Percentiles rank a stretch among this genome's conserved stretches.
Evolutionary conservation across 2,329 filamentous ascomycete species (phyloP).

Genomic region (Botrytis sinoallii): DNA sequence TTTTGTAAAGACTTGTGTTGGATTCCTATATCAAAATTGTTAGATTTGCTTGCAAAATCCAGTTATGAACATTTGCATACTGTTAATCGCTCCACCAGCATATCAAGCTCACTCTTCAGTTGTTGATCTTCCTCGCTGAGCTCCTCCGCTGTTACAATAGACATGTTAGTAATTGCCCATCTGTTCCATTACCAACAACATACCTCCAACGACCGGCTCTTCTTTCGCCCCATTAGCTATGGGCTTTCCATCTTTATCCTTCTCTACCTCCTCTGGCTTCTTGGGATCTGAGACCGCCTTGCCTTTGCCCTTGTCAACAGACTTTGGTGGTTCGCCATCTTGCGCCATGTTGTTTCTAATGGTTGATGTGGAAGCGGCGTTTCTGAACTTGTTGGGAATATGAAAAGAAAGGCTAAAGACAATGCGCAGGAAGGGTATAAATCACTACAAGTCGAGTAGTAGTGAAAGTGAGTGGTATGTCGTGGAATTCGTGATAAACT

Average conservation of each 20-base stretch:
- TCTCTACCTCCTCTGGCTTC: slow-evolving; percentile 56
- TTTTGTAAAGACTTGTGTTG: slow-evolving; percentile 83
- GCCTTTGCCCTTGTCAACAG: slow-evolving; percentile 92
- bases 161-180: slow-evolving; percentile 37
- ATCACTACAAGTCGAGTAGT: slow-evolving; percentile 11
- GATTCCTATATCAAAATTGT: slow-evolving; percentile 61
- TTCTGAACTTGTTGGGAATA: slow-evolving; percentile 5
- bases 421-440: slow-evolving; percentile 13
- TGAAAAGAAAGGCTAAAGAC: slow-evolving; percentile 13
- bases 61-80: slow-evolving; percentile 47
- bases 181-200: slow-evolving; percentile 24
- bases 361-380: slow-evolving; percentile 17
- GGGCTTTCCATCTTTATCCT: slow-evolving; percentile 68
- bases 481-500: slow-evolving; percentile 33
- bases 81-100: slow-evolving; percentile 93
- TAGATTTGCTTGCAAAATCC: slow-evolving; percentile 17
- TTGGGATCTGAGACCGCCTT: slow-evolving; percentile 70
- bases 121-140: slow-evolving; percentile 97
- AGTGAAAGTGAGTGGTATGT: slow-evolving; percentile 25
- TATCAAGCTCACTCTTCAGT: slow-evolving; percentile 95
- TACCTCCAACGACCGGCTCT: slow-evolving; percentile 51
- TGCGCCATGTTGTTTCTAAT: slow-evolving; percentile 71
- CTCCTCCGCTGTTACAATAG: slow-evolving; percentile 63
- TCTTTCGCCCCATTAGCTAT: slow-evolving; percentile 73
- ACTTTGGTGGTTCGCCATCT: slow-evolving; percentile 81